Percentiles rank a stretch among this genome's conserved stretches.
phyloP scores from a whole-genome alignment of 2,329 filamentous ascomycete species.

The Delphinella strobiligena region DNA sequence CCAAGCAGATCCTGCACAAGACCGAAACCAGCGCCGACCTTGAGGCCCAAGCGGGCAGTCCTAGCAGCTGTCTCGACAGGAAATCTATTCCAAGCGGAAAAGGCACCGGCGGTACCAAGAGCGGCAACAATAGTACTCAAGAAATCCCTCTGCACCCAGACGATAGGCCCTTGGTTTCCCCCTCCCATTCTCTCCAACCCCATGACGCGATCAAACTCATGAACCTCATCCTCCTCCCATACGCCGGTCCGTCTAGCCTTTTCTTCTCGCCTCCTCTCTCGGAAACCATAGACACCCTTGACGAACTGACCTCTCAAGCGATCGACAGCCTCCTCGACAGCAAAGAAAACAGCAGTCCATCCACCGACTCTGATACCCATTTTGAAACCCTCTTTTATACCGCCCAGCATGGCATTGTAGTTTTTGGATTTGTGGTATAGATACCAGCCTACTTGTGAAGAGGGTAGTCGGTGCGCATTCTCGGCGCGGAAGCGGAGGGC shows the following conservation, averaged over 20 bases:
- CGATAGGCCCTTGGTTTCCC: neutral
- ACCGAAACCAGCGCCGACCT: constrained; percentile 70
- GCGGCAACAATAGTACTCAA: constrained; percentile 73
- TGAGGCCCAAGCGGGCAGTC: constrained; percentile 68
- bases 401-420: constrained; percentile 71
- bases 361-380: constrained; percentile 60
- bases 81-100: constrained; percentile 76
- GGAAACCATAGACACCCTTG: constrained; percentile 27
- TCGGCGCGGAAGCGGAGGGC: constrained; percentile 81
- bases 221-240: constrained; percentile 30
- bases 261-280: constrained; percentile 25
- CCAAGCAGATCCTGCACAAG: constrained; percentile 66
- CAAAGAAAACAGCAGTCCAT: constrained; percentile 66
- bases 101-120: constrained; percentile 70
- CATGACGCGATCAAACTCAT: constrained; percentile 23
- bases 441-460: constrained; percentile 78
- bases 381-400: constrained; percentile 62
- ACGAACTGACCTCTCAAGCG: constrained; percentile 53
- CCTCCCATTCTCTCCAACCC: constrained; percentile 13
- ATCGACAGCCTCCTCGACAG: constrained; percentile 78
- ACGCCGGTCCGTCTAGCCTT: constrained; percentile 16
- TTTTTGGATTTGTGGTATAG: constrained; percentile 99
- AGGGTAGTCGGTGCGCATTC: constrained; percentile 86
- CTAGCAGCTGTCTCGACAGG: constrained; percentile 48
- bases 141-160: constrained; percentile 49